Evolutionary conservation across 2,329 filamentous ascomycete species (phyloP).

Genomic region (Penicillium verrucosum): DNA sequence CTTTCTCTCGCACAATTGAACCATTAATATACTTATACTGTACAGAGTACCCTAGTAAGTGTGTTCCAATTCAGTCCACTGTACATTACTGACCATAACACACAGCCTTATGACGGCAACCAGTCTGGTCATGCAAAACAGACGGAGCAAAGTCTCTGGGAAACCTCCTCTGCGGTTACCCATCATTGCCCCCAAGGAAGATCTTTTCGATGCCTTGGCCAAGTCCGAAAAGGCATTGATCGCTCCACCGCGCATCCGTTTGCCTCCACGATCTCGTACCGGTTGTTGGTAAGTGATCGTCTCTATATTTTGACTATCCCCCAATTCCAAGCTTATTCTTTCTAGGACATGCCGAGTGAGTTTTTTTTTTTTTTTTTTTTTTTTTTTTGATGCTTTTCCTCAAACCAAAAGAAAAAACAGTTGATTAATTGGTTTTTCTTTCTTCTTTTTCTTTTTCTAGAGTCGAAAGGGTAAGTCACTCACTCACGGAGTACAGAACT

Average conservation of each 20-base stretch:
- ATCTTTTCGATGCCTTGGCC: conserved; percentile 25
- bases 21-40: neutral
- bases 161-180: conserved; percentile 41
- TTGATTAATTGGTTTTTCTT: conserved; percentile 13
- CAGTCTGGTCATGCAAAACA: conserved; percentile 38
- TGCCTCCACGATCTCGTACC: conserved; percentile 53
- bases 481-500: no score
- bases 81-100: conserved; percentile 3
- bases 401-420: neutral
- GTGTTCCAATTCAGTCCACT: conserved; percentile 7
- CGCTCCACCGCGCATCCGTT: conserved; percentile 43
- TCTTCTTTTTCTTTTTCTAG: conserved; percentile 16
- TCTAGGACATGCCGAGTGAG: conserved; percentile 45
- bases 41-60: neutral
- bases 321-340: conserved; percentile 13
- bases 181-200: conserved; percentile 47
- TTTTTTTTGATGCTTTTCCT: conserved; percentile 1
- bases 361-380: conserved; percentile 6
- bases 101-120: conserved; percentile 32
- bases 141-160: conserved; percentile 35
- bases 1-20: neutral
- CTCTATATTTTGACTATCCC: neutral
- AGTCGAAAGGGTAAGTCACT: conserved; percentile 39
- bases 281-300: conserved; percentile 49
- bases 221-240: conserved; percentile 33